Percentiles rank a stretch among this genome's conserved stretches.
phyloP scores from a whole-genome alignment of 768 basidiomycete genomes.

The Coprinopsis cinerea region DNA sequence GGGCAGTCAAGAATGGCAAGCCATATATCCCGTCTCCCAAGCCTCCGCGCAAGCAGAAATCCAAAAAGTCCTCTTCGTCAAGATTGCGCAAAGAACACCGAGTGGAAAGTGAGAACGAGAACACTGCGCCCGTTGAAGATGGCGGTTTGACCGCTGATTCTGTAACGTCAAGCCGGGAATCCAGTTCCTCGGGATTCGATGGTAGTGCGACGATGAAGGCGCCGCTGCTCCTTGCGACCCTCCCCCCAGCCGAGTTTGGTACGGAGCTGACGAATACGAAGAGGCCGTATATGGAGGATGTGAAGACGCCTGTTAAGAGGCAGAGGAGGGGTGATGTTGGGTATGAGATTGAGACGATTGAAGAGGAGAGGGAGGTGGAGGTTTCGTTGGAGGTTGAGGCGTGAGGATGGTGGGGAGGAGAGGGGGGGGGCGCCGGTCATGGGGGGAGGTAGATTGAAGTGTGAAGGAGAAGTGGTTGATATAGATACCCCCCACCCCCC shows the following conservation, averaged over 20 bases:
- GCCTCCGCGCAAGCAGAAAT: constrained; percentile 30
- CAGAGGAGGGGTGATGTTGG: constrained; percentile 20
- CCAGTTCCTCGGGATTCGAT: constrained; percentile 7
- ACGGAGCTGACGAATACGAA: constrained; percentile 36
- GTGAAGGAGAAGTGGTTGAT: too few relatives aligned
- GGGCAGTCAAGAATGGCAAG: constrained; percentile 60
- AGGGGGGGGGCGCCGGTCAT: too few relatives aligned
- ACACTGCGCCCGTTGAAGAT: constrained; percentile 20
- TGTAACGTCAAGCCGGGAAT: constrained; percentile 15
- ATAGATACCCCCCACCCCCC: too few relatives aligned
- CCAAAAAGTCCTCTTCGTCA: constrained; percentile 24
- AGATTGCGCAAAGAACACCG: constrained; percentile 21
- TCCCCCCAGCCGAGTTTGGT: constrained; percentile 40
- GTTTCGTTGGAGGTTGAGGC: too few relatives aligned
- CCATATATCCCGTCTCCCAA: constrained; percentile 56
- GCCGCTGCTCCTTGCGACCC: constrained; percentile 14
- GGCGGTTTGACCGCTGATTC: too few relatives aligned
- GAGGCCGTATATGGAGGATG: background rate
- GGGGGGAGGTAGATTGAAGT: too few relatives aligned
- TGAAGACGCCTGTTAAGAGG: constrained; percentile 28
- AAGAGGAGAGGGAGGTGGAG: too few relatives aligned
- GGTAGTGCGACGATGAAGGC: constrained; percentile 3
- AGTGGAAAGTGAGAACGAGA: constrained; percentile 1
- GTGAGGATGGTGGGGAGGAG: too few relatives aligned
- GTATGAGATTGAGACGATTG: too few relatives aligned